A percentile compares a stretch with the other conserved stretches of the same genome.
Evolutionary conservation across 371 early-diverging fungal genomes (phyloP).

Genomic region (Umbelopsis sp.): DNA sequence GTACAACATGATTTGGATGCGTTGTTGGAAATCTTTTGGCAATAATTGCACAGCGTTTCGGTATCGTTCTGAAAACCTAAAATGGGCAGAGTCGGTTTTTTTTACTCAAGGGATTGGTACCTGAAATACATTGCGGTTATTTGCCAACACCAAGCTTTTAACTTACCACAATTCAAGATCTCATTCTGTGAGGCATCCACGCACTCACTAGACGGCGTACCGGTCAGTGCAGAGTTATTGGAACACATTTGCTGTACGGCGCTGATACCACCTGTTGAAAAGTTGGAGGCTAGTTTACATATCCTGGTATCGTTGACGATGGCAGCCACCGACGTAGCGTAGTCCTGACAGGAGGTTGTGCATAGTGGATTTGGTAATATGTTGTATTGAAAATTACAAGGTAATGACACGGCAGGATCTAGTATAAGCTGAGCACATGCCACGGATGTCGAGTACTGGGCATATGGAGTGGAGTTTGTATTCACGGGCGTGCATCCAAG

Average conservation of each 20-base stretch:
- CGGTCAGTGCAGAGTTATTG: neutral
- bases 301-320: conserved; percentile 9
- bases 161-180: conserved; percentile 21
- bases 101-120: no score
- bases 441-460: conserved; percentile 16
- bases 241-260: neutral
- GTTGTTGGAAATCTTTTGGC: neutral
- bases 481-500: neutral
- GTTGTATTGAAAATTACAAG: conserved; percentile 27
- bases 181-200: conserved; percentile 11
- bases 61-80: conserved; percentile 11
- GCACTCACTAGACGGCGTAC: neutral
- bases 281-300: neutral
- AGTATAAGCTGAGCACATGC: conserved; percentile 19
- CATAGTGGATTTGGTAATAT: conserved; percentile 24
- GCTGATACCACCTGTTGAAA: neutral
- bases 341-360: conserved; percentile 21
- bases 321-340: conserved; percentile 18
- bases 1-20: neutral
- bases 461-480: conserved; percentile 1
- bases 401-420: conserved; percentile 20
- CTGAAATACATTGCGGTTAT: no score
- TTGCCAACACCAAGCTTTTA: neutral
- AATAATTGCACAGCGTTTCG: conserved; percentile 1
- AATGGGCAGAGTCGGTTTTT: no score